Conservation (phyloP, 805 yeast species). For the Spathaspora boniae region DNA sequence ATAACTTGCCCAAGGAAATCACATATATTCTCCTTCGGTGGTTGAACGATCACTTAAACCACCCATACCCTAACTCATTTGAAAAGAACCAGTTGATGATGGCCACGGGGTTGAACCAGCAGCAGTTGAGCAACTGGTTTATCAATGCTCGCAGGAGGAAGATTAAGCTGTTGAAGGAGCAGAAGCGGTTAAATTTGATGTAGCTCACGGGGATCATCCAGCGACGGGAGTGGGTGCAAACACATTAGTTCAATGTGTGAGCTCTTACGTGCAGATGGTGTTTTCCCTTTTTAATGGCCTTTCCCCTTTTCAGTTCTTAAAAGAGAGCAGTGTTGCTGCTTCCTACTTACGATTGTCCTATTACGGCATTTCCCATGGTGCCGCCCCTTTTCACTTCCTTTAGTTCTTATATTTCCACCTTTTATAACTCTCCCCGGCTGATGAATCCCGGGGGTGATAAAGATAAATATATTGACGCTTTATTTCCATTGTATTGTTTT, state of each 20-base stretch:
- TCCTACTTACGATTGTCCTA: too few relatives aligned
- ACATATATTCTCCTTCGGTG: slow-evolving; percentile 69
- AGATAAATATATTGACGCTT: too few relatives aligned
- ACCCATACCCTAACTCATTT: slow-evolving; percentile 80
- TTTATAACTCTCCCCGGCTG: too few relatives aligned
- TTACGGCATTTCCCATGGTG: too few relatives aligned
- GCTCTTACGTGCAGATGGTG: too few relatives aligned
- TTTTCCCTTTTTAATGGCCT: too few relatives aligned
- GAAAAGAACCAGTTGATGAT: slow-evolving; percentile 69
- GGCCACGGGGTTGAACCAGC: slow-evolving; percentile 74
- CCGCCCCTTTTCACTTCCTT: too few relatives aligned
- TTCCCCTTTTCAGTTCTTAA: too few relatives aligned
- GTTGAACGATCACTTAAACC: slow-evolving; percentile 69
- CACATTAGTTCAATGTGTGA: neutral
- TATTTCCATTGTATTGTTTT: too few relatives aligned
- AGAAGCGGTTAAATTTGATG: slow-evolving; percentile 15
- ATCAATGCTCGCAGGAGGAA: slow-evolving; percentile 82
- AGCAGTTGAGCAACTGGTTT: slow-evolving; percentile 84
- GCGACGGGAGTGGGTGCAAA: neutral
- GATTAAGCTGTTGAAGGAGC: slow-evolving; percentile 49
- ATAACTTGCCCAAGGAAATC: slow-evolving; percentile 76
- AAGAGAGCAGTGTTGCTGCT: too few relatives aligned
- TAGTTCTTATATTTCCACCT: too few relatives aligned
- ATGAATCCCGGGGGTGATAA: too few relatives aligned
- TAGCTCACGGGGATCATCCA: neutral